A percentile compares a stretch with the other conserved stretches of the same genome.
These are phyloP conservation scores for Gloeostereum incarnatum DNA, from an alignment of 768 basidiomycete species.

Conservation along the genomic window DNA sequence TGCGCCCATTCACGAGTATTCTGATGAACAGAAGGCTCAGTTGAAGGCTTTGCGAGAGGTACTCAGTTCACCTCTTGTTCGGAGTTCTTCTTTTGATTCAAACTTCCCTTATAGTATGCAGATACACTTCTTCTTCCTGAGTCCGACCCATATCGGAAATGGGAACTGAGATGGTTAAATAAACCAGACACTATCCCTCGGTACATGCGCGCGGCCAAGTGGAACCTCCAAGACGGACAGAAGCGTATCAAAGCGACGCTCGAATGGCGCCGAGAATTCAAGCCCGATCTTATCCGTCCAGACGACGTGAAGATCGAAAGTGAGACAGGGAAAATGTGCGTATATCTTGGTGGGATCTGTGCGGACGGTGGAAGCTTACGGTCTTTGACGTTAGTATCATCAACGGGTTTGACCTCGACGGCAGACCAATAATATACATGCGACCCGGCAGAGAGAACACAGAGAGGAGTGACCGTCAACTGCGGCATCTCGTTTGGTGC, in stretches of 20 bases:
- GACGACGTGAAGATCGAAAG: constrained; percentile 75
- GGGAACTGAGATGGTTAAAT: constrained; percentile 73
- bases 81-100: neutral
- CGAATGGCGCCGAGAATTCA: constrained; percentile 79
- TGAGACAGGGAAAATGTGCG: constrained; percentile 84
- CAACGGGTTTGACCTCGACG: constrained; percentile 80
- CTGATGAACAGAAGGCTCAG: constrained; percentile 49
- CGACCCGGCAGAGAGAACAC: constrained; percentile 86
- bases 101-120: constrained; percentile 46
- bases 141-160: constrained; percentile 62
- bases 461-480: constrained; percentile 63
- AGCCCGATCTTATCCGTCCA: constrained; percentile 77
- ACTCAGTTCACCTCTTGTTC: constrained; percentile 11
- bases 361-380: neutral
- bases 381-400: constrained; percentile 41
- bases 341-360: too few relatives aligned
- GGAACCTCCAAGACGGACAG: constrained; percentile 71
- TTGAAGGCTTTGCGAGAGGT: constrained; percentile 59
- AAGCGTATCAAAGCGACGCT: constrained; percentile 69
- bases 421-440: constrained; percentile 85
- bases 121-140: constrained; percentile 51
- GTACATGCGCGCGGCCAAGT: constrained; percentile 82
- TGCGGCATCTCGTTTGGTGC: constrained; percentile 81
- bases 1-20: constrained; percentile 49
- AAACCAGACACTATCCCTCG: constrained; percentile 60